phyloP scores from a whole-genome alignment of 441 rosid genomes.

The Flueggea neowawraea region DNA sequence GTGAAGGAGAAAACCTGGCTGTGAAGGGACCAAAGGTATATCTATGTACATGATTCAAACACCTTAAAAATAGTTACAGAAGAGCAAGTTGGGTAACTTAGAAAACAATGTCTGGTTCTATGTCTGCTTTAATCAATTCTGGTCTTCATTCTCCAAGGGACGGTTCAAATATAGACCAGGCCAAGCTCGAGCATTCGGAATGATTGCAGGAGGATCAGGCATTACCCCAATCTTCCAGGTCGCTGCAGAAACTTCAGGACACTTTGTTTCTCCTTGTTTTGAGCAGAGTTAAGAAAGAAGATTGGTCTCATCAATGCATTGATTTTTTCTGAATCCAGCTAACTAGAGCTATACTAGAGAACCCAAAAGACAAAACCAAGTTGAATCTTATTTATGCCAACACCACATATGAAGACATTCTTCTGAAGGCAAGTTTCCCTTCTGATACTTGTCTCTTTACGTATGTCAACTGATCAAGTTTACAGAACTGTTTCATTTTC shows the following conservation, averaged over 20 bases:
- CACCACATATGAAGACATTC: slow-evolving; percentile 68
- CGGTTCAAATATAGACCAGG: slow-evolving; percentile 68
- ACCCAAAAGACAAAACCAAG: slow-evolving; percentile 63
- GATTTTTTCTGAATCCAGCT: slow-evolving; percentile 34
- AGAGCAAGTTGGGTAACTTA: no score
- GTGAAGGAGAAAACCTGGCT: slow-evolving; percentile 65
- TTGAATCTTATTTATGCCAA: slow-evolving; percentile 81
- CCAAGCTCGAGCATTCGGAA: slow-evolving; percentile 71
- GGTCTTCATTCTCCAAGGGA: slow-evolving; percentile 29
- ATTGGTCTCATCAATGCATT: no score
- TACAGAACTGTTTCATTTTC: no score
- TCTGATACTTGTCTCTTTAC: no score
- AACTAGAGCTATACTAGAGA: slow-evolving; percentile 79
- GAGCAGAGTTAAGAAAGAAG: no score
- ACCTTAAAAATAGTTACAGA: no score
- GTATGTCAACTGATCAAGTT: no score
- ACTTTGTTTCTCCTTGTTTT: no score
- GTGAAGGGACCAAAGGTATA: slow-evolving; percentile 88
- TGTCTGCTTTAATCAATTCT: no score
- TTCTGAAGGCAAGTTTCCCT: slow-evolving; percentile 47
- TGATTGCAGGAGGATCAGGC: slow-evolving; percentile 93
- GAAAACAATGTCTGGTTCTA: no score
- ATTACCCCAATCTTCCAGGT: slow-evolving; percentile 95
- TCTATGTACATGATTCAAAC: no score
- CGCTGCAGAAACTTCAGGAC: background rate